These are phyloP conservation scores for Pinus tabuliformis DNA, from an alignment of 75 land plant species.

Conservation along the genomic window DNA sequence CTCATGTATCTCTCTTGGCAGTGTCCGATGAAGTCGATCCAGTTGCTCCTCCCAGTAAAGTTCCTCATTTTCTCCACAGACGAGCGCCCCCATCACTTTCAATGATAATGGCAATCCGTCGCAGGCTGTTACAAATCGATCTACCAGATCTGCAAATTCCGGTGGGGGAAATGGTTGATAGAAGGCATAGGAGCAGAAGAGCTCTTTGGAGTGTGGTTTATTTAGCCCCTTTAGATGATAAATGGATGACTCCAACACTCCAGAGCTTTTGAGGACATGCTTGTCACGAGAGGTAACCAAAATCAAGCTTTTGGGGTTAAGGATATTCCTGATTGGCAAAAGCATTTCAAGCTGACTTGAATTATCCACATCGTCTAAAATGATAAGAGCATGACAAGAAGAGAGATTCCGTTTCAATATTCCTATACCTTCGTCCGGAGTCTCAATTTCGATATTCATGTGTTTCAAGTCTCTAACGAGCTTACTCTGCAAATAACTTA, in stretches of 20 bases:
- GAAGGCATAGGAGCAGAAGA: not conserved
- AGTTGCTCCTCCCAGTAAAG: no score
- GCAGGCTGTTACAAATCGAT: no score
- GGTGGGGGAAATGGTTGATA: not conserved
- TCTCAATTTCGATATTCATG: not conserved
- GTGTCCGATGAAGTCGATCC: no score
- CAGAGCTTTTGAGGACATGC: not conserved
- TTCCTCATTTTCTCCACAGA: no score
- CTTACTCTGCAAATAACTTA: not conserved
- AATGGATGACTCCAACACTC: not conserved
- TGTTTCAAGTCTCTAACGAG: not conserved
- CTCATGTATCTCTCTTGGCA: no score
- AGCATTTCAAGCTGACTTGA: no score
- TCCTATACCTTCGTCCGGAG: not conserved
- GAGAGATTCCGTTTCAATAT: not conserved
- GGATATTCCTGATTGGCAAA: no score
- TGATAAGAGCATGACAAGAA: not conserved
- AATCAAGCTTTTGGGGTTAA: no score
- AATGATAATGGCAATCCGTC: no score
- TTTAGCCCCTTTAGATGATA: not conserved
- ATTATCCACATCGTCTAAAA: slow-evolving; percentile 4
- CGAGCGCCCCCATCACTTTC: no score
- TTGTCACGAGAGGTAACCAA: no score
- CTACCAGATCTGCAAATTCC: not conserved
- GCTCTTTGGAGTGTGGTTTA: not conserved